Percentiles rank a stretch among this genome's conserved stretches.
phyloP scores from a whole-genome alignment of 2,329 filamentous ascomycete species.

The Hymenoscyphus linearis region DNA sequence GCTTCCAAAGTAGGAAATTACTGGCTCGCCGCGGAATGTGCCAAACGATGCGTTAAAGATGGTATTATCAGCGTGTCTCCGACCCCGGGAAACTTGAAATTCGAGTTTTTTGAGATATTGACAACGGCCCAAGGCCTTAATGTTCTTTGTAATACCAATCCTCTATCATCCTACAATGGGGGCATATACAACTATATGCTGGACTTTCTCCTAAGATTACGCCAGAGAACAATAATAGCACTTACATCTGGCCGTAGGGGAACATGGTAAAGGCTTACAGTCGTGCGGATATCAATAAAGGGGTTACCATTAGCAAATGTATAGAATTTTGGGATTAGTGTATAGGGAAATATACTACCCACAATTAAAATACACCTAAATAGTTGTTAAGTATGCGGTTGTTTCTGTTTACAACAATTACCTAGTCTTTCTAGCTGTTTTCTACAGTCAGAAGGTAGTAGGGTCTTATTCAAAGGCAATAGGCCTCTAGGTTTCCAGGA shows the following conservation, averaged over 20 bases:
- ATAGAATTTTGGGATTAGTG: slow-evolving; percentile 8
- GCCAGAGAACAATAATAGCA: slow-evolving; percentile 10
- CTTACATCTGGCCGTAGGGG: slow-evolving; percentile 15
- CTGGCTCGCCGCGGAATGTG: slow-evolving; percentile 13
- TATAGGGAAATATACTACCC: neutral
- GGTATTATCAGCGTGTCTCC: slow-evolving; percentile 15
- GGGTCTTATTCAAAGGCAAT: no score
- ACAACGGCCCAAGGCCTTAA: slow-evolving; percentile 3
- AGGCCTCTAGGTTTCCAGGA: no score
- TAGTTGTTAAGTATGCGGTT: no score
- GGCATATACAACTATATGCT: slow-evolving; percentile 20
- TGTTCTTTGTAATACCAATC: slow-evolving; percentile 7
- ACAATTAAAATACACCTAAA: no score
- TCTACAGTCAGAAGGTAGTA: no score
- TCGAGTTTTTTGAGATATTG: slow-evolving; percentile 13
- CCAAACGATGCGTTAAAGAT: slow-evolving; percentile 5
- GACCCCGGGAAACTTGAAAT: slow-evolving; percentile 21
- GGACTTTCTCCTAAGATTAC: slow-evolving; percentile 15
- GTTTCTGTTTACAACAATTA: no score
- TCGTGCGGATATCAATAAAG: slow-evolving; percentile 6
- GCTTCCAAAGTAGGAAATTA: slow-evolving; percentile 18
- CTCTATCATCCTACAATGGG: slow-evolving; percentile 13
- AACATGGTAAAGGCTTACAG: slow-evolving; percentile 13
- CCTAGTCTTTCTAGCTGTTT: no score
- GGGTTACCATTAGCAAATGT: neutral